phyloP scores from a whole-genome alignment of 768 basidiomycete genomes.

The Auriscalpium orientale region DNA sequence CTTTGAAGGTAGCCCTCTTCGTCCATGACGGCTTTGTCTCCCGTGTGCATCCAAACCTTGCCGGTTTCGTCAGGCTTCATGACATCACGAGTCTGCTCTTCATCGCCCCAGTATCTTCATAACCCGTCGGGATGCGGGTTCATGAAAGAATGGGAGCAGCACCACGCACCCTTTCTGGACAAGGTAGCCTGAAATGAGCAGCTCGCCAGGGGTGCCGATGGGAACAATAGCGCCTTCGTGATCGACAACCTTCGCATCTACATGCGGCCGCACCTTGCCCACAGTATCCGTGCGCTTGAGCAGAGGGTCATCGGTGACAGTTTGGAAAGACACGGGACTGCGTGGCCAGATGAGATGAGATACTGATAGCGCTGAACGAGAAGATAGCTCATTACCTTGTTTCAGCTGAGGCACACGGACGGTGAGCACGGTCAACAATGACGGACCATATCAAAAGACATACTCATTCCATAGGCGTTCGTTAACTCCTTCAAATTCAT shows the following conservation, averaged over 20 bases:
- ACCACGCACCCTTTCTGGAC: slow-evolving; percentile 66
- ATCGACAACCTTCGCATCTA: slow-evolving; percentile 67
- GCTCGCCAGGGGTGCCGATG: slow-evolving; percentile 66
- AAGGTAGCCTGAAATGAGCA: slow-evolving; percentile 68
- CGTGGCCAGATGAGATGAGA: neutral
- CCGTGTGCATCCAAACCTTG: slow-evolving; percentile 75
- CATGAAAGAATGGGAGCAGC: too few species aligned
- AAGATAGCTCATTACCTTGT: slow-evolving; percentile 39
- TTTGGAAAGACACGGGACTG: slow-evolving; percentile 82
- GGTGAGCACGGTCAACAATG: neutral
- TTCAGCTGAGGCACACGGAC: slow-evolving; percentile 43
- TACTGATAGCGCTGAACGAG: neutral
- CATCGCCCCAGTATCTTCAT: slow-evolving; percentile 73
- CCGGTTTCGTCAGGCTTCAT: slow-evolving; percentile 49
- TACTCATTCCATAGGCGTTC: slow-evolving; percentile 84
- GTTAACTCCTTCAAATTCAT: slow-evolving; percentile 67
- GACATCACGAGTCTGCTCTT: slow-evolving; percentile 52
- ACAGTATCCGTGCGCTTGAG: slow-evolving; percentile 78
- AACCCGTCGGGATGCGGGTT: neutral
- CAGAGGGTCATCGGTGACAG: slow-evolving; percentile 59
- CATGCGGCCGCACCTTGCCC: slow-evolving; percentile 69
- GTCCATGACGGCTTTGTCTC: slow-evolving; percentile 77
- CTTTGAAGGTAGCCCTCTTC: slow-evolving; percentile 72
- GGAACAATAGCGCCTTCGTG: slow-evolving; percentile 53
- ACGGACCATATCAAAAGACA: slow-evolving; percentile 19